Evolutionary conservation across 495 filamentous ascomycete genomes (phyloP).

Genomic region (Pyrenula massariospora): DNA sequence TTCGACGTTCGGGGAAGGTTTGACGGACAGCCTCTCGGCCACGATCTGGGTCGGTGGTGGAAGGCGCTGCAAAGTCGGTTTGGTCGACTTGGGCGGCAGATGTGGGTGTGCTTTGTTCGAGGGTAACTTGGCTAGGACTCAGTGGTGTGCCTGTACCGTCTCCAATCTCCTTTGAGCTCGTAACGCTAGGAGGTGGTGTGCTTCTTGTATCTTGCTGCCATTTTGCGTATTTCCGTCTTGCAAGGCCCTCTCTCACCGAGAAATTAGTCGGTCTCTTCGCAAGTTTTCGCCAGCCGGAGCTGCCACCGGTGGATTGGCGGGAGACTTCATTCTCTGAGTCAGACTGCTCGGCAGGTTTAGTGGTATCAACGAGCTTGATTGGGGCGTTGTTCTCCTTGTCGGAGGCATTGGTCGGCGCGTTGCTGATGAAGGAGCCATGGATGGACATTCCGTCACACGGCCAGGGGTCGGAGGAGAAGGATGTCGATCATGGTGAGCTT

Average conservation of each 20-base stretch:
- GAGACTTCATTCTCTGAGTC: constrained; percentile 1
- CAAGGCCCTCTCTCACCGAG: constrained; percentile 34
- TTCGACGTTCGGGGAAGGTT: constrained; percentile 6
- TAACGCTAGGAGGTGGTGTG: constrained; percentile 13
- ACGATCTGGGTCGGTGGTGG: constrained; percentile 4
- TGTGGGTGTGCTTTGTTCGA: constrained; percentile 1
- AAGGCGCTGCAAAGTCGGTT: constrained; percentile 15
- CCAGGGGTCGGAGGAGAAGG: not conserved
- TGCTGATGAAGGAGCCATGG: not conserved
- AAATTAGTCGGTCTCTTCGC: constrained; percentile 21
- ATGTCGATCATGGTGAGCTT: not conserved
- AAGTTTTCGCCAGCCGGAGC: not conserved
- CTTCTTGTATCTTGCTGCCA: constrained; percentile 42
- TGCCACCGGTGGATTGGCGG: not conserved
- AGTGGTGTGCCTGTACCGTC: constrained; percentile 8
- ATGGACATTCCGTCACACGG: not conserved
- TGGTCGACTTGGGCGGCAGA: constrained; percentile 1
- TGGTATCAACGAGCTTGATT: constrained; percentile 15
- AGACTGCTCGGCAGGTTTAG: constrained; percentile 3
- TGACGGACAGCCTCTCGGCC: constrained; percentile 6
- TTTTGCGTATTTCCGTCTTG: constrained; percentile 49
- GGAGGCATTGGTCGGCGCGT: not conserved
- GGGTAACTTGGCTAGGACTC: constrained; percentile 3
- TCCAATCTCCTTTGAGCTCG: constrained; percentile 14
- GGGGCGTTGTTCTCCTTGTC: not conserved